Evolutionary conservation across 2,329 filamentous ascomycete genomes (phyloP), one percentile per base, ranked within the genome.

Genomic region (Trichoderma gracile): DNA sequence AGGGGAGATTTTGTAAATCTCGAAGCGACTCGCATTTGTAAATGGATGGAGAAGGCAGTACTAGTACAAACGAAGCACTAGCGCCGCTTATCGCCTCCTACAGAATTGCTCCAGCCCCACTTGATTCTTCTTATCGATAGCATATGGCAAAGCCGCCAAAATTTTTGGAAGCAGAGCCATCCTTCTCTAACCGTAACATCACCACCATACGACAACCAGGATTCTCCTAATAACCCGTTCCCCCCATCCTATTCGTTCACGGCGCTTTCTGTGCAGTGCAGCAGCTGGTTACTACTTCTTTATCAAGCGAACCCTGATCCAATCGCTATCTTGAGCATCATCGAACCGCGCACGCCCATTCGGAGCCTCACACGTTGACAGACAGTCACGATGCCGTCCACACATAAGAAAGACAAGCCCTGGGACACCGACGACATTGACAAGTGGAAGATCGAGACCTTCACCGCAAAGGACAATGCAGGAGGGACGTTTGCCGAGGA

Each of bases 351-450:
- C 57, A 19, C 14, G 23, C 2, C 19, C 12, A 14, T 23, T 27
- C 15, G 7, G 17, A 56, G n/a, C n/a, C 2, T 3, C 17, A 10
- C 1, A 42, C n/a, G 5, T 40, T 27, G 59, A 63, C 49, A n/a
- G 5, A 27, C 12, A 57, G 63, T 53, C 30, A 69, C 63, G 43
- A 93, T 97, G 93, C 92, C 93, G 68, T 95, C 92, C 33, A 96
- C 90, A 69, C 87, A 97, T 79, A 90, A 97, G 67, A 89, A 86
- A 70, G 92, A 96, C 3, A 97, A 97, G 78, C 91, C 92, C 63
- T 96, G 93, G 93, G 93, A 97, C 73, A 96, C 93, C 64, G 93
- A 96, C 68, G 95, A 97, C 73, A 92, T 98, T 69, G 94, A 98
- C 80, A 96, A 97, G 77, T 98, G 93, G 93, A 94, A 93, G 87